Evolutionary conservation across 1,284 basidiomycete species (phyloP), one percentile per base, ranked within the genome.

Genomic region (Ceratobasidium sp.): DNA sequence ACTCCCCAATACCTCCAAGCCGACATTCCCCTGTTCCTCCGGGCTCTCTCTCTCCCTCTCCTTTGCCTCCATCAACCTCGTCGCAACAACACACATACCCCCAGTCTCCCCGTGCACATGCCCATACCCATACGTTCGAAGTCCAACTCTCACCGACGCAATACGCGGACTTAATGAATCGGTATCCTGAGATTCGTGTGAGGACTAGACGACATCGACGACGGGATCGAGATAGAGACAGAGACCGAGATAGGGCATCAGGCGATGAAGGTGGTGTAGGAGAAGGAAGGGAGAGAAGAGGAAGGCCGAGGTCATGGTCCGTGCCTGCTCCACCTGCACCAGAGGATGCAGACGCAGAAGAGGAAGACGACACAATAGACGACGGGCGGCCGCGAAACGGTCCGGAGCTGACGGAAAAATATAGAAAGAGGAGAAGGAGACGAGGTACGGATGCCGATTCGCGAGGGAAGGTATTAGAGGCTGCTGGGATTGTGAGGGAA

Each of bases 81-180:
- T 58, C 56, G 10, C 26, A 54, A 20, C 51, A 20, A 20, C 26
- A 54, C 26, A 6, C 26, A 20, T n/a, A 54, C 26, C 51, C 8
- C 8, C n/a, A 8, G 7, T 8, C 51, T 20, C 26, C 56, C 10
- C 58, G 58, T 3, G 13, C 37, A 10, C 58, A 35, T 28, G 39
- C 4, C 37, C 64, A 66, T 33, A 66, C 64, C 23, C 64, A 66
- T 26, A 66, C 47, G 56, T 49, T 60, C 23, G 68, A 71, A 56
- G 51, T 71, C 68, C 56, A 33, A 31, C 51, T 71, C 2, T 60
- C 39, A 2, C 68, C 68, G 8, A 26, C n/a, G 2, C 26, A 71
- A 28, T 71, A 60, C 39, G 56, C 35, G 15, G 56, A 60, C 7
- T 31, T 71, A 8, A 20, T 39, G 4, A 56, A 8, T 15, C 28